Percentiles rank a stretch among this genome's conserved stretches.
phyloP scores from a whole-genome alignment of 208 protist genomes.

The Acanthamoeba culbertsoni region DNA sequence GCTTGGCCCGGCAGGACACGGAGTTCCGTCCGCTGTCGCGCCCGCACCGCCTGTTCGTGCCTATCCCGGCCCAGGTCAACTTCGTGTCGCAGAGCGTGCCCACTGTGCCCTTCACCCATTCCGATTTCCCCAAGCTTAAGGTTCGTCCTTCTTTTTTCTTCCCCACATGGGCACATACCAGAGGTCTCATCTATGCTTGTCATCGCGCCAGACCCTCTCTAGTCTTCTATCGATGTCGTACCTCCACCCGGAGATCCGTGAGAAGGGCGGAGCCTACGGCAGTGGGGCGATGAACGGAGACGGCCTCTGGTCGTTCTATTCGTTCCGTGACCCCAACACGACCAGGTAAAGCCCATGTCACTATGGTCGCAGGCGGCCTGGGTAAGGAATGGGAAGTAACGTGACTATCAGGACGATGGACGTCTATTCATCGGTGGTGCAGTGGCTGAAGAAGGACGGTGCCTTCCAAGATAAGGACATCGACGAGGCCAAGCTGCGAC shows the following conservation, averaged over 20 bases:
- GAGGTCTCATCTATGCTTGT: not conserved
- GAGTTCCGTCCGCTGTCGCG: not conserved
- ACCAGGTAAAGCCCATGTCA: not conserved
- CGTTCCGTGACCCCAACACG: slow-evolving; percentile 61
- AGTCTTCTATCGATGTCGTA: slow-evolving; percentile 64
- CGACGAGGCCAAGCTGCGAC: slow-evolving; percentile 42
- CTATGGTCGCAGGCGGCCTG: not conserved
- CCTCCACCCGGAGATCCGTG: slow-evolving; percentile 76
- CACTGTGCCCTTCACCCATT: slow-evolving; percentile 62
- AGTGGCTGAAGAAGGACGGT: not conserved
- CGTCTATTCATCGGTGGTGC: not conserved
- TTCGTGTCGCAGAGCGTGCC: slow-evolving; percentile 68
- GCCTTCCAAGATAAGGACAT: slow-evolving; percentile 57
- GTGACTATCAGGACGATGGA: not conserved
- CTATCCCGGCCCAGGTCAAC: slow-evolving; percentile 69
- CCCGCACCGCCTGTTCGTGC: slow-evolving; percentile 11
- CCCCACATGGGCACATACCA: not conserved
- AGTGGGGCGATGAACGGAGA: slow-evolving; percentile 58
- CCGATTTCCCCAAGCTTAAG: slow-evolving; percentile 63
- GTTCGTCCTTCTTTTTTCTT: not conserved
- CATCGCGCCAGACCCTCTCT: slow-evolving; percentile 21
- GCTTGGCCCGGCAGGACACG: not conserved
- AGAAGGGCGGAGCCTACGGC: slow-evolving; percentile 79
- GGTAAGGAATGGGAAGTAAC: not conserved
- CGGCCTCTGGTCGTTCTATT: slow-evolving; percentile 57